Percentiles rank a stretch among this genome's conserved stretches.
Evolutionary conservation across 1,139 yeast species (phyloP).

Genomic region (Suhomyces ambrosiae): DNA sequence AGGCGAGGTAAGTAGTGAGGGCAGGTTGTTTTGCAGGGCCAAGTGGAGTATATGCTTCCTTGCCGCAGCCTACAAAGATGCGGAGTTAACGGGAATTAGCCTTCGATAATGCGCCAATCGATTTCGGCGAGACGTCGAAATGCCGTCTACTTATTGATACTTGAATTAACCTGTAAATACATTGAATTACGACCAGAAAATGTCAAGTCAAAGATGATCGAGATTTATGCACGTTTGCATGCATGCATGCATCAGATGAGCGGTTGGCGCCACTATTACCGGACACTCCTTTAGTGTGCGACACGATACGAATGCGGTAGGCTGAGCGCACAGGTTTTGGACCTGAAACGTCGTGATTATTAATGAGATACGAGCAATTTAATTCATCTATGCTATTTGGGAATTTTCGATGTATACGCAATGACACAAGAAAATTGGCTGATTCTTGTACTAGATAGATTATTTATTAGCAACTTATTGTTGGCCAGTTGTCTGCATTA

Average conservation of each 20-base stretch:
- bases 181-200: slow-evolving; percentile 8
- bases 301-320: slow-evolving; percentile 5
- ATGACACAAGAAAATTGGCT: too few species aligned
- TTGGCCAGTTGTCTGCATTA: too few species aligned
- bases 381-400: neutral
- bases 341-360: slow-evolving; percentile 6
- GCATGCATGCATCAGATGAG: slow-evolving; percentile 8
- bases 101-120: neutral
- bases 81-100: neutral
- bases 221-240: slow-evolving; percentile 12
- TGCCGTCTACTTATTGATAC: slow-evolving; percentile 7
- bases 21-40: too few species aligned
- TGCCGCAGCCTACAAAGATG: neutral
- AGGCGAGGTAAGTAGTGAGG: too few species aligned
- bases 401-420: too few species aligned
- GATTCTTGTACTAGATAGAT: too few species aligned
- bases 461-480: too few species aligned
- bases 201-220: slow-evolving; percentile 15
- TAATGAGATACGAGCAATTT: slow-evolving; percentile 1
- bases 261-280: slow-evolving; percentile 3
- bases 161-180: slow-evolving; percentile 7
- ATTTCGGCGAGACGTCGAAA: slow-evolving; percentile 1
- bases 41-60: too few species aligned
- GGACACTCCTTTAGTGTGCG: slow-evolving; percentile 1
- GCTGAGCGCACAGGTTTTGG: slow-evolving; percentile 2